Base-by-base conservation (phyloP, 495 filamentous ascomycete genomes). In the Aspergillus saccharolyticus region DNA sequence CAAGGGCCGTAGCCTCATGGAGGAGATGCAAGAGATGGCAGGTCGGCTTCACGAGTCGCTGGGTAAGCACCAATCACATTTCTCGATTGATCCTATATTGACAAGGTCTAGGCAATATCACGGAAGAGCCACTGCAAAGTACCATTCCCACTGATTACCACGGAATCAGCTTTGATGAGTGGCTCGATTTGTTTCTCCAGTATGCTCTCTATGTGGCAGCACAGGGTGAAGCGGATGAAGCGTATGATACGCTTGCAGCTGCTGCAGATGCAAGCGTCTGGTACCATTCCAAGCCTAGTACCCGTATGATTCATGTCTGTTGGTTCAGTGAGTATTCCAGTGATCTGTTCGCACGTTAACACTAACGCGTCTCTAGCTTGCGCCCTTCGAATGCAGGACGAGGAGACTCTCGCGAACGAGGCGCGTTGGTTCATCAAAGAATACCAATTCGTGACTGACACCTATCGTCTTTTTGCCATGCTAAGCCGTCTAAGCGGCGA, bases 111-210 rank as follows among this genome's bases (percentile, higher is more conserved):
- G 68, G 61, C 7, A 64, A 52, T 16, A 52, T 58, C 16, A 1
- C 60, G 12, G 72, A 75, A 17, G 69, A 71, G 39, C 61, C 63
- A 25, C 46, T 69, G 3, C 65, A 66, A 30, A 68, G 60, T 17
- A 66, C 63, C 19, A 78, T 83, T 47, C 87, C 83, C 33, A 76
- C 75, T 44, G 80, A 84, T 15, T 96, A 94, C 67, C 84, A 89
- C 55, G 89, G 86, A 6, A 89, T 97, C 44, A 63, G 82, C 0
- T 96, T 96, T 63, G 77, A 83, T 49, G 77, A 82, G 24, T 98
- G 94, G 94, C 81, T 96, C 4, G 87, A 95, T 55, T 80, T 96
- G n/a, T 95, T 97, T 66, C 80, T 91, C 45, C 84, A 91, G 63
- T 95, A 94, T 66, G 87, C 90, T 12, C 77, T 96, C 39, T 72